Percentiles rank a stretch among this genome's conserved stretches.
These are phyloP conservation scores for Bertia moriformis DNA, from an alignment of 2,329 filamentous ascomycete species.

Conservation along the genomic window DNA sequence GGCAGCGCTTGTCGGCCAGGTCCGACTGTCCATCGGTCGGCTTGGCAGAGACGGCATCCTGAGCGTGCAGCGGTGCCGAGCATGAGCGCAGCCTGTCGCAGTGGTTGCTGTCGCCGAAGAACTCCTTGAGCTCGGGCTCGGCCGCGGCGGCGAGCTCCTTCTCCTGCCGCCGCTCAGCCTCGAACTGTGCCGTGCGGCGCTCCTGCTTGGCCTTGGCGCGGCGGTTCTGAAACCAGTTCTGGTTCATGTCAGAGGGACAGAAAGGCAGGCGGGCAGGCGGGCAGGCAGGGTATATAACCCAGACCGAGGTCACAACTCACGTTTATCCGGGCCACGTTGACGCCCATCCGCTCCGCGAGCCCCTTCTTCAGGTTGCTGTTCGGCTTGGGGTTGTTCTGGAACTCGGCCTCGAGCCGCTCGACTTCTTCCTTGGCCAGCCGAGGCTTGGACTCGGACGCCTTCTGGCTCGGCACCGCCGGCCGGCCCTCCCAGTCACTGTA, in stretches of 20 bases:
- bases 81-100: conserved; percentile 11
- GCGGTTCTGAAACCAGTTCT: conserved; percentile 60
- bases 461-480: conserved; percentile 4
- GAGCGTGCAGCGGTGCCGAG: conserved; percentile 12
- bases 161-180: conserved; percentile 23
- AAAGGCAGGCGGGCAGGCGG: too few relatives aligned
- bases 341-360: conserved; percentile 43
- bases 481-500: conserved; percentile 5
- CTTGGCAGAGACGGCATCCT: conserved; percentile 1
- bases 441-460: conserved; percentile 32
- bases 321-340: conserved; percentile 51
- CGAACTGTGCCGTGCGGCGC: conserved; percentile 35
- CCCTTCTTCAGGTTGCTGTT: conserved; percentile 46
- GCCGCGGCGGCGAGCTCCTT: conserved; percentile 16
- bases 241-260: conserved; percentile 3
- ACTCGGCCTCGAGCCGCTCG: conserved; percentile 42
- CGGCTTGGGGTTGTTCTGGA: conserved; percentile 49
- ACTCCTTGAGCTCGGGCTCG: conserved; percentile 3
- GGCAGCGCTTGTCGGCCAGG: too few relatives aligned
- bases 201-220: conserved; percentile 52
- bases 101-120: not conserved
- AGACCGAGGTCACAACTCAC: conserved; percentile 22
- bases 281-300: not conserved
- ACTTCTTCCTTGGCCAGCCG: conserved; percentile 43
- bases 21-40: not conserved